Percentiles rank a stretch among this genome's conserved stretches.
phyloP scores from a whole-genome alignment of 2,329 filamentous ascomycete genomes.

The Xylaria sp. region DNA sequence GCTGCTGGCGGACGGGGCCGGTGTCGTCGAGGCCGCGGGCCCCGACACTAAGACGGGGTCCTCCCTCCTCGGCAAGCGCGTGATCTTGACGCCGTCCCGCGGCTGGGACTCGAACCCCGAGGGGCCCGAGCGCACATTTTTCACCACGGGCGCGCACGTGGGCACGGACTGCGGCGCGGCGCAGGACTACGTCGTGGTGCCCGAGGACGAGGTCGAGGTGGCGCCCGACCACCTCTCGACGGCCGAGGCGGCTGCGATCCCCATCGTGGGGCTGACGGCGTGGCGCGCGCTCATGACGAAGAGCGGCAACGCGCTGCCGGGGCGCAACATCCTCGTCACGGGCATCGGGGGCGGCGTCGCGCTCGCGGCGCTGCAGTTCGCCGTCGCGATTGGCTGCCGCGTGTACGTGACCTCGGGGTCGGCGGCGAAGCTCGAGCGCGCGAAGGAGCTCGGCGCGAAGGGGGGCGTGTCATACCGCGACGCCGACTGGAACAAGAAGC shows the following conservation, averaged over 20 bases:
- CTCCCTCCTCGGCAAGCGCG: conserved; percentile 66
- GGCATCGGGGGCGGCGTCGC: conserved; percentile 95
- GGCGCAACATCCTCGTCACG: conserved; percentile 83
- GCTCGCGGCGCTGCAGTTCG: conserved; percentile 83
- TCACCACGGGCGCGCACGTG: conserved; percentile 76
- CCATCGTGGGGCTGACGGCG: conserved; percentile 85
- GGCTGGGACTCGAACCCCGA: conserved; percentile 79
- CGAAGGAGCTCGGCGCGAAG: conserved; percentile 76
- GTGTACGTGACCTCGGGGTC: conserved; percentile 86
- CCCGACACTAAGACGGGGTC: conserved; percentile 51
- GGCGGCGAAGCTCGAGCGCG: conserved; percentile 78
- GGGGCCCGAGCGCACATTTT: conserved; percentile 78
- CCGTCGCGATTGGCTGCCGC: conserved; percentile 75
- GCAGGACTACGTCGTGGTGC: conserved; percentile 77
- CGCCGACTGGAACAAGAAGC: conserved; percentile 81
- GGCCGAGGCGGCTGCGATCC: conserved; percentile 83
- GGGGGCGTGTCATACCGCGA: conserved; percentile 88
- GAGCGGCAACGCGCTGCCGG: conserved; percentile 68
- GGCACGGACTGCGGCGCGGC: conserved; percentile 73
- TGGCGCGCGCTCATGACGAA: conserved; percentile 90
- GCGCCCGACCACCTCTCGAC: conserved; percentile 78
- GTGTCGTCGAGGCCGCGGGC: conserved; percentile 75
- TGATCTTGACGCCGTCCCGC: conserved; percentile 80
- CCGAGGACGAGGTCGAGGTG: conserved; percentile 78
- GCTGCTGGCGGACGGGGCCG: conserved; percentile 84